Evolutionary conservation across 257 asterid genomes (phyloP).

Genomic region (Forsythia suspensa): DNA sequence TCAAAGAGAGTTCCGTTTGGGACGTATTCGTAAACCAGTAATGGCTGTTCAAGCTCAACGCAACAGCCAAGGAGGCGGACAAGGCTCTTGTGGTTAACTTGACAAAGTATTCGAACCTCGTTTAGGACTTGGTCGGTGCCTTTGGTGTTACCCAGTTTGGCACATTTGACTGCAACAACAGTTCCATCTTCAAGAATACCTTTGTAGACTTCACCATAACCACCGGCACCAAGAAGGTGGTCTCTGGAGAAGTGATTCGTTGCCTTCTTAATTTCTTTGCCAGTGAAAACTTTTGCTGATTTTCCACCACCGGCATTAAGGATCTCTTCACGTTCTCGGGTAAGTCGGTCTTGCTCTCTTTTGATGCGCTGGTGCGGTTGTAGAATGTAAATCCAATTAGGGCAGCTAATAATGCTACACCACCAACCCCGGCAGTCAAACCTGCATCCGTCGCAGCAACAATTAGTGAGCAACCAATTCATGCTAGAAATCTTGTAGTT

Average conservation of each 20-base stretch:
- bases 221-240: constrained; percentile 84
- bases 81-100: constrained; percentile 82
- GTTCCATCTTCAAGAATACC: constrained; percentile 77
- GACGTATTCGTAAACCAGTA: constrained; percentile 79
- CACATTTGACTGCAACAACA: constrained; percentile 78
- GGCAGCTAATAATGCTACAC: constrained; percentile 48
- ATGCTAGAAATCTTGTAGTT: neutral
- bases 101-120: constrained; percentile 88
- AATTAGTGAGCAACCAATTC: neutral
- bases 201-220: constrained; percentile 83
- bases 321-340: constrained; percentile 72
- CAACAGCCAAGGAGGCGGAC: constrained; percentile 89
- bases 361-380: constrained; percentile 53
- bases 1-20: constrained; percentile 67
- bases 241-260: constrained; percentile 75
- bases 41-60: constrained; percentile 86
- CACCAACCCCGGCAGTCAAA: constrained; percentile 55
- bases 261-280: constrained; percentile 77
- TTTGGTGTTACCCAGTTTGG: constrained; percentile 80
- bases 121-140: constrained; percentile 87
- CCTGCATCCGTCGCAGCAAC: constrained; percentile 40
- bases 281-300: constrained; percentile 63
- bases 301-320: constrained; percentile 77
- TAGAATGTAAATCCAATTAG: constrained; percentile 42
- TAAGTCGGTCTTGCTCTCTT: constrained; percentile 59